Evolutionary conservation across 305 asterid genomes (phyloP).

Genomic region (Fraxinus velutina): DNA sequence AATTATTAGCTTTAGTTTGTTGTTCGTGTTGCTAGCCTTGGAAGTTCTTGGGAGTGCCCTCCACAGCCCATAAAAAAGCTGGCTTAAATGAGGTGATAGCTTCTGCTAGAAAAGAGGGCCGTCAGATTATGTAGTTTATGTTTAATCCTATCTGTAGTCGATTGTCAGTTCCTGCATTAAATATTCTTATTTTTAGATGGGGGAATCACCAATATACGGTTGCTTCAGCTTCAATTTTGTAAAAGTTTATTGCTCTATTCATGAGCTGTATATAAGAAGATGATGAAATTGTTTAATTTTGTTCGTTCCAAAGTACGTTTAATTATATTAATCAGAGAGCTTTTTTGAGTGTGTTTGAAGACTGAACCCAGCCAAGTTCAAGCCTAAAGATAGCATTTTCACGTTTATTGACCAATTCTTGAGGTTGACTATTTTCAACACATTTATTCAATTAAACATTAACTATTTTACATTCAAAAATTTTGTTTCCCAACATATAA

Average conservation of each 20-base stretch:
- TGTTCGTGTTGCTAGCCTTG: constrained; percentile 20
- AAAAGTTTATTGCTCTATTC: constrained; percentile 15
- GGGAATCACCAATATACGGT: constrained; percentile 14
- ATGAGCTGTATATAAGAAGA: constrained; percentile 30
- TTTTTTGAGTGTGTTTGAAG: not conserved
- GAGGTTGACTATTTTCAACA: not conserved
- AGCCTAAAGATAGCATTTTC: not conserved
- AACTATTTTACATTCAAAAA: not conserved
- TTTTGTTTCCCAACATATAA: not conserved
- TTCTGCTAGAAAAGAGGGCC: constrained; percentile 2
- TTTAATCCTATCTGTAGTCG: constrained; percentile 9
- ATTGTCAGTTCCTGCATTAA: not conserved
- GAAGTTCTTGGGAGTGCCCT: constrained; percentile 18
- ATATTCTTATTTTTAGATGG: constrained; percentile 1
- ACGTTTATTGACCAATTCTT: not conserved
- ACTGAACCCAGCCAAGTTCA: not conserved
- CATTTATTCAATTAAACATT: not conserved
- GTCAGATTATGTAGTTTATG: constrained; percentile 12
- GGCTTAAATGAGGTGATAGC: not conserved
- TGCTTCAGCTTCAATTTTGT: constrained; percentile 39
- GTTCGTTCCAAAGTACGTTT: not conserved
- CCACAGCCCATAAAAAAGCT: not conserved
- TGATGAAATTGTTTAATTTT: constrained; percentile 7
- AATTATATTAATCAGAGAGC: not conserved
- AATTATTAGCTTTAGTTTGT: constrained; percentile 7